Evolutionary conservation across 805 yeast genomes (phyloP).

Genomic region (Candida boidinii): DNA sequence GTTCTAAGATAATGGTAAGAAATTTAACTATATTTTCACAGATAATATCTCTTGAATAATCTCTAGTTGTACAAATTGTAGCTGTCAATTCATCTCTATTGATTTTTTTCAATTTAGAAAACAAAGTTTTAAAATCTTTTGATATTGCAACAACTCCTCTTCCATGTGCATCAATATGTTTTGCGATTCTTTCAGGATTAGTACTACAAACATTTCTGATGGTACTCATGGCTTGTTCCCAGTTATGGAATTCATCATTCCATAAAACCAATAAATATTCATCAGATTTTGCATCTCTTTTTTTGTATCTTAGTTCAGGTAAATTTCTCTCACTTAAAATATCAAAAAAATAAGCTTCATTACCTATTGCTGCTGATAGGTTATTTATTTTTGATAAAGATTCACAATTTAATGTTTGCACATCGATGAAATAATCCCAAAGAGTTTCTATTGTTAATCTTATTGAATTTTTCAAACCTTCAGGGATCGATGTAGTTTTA

Average conservation of each 20-base stretch:
- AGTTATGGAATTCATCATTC: constrained; percentile 72
- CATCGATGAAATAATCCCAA: constrained; percentile 33
- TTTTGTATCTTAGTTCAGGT: constrained; percentile 25
- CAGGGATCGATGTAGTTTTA: constrained; percentile 10
- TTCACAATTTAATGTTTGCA: constrained; percentile 3
- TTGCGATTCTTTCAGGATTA: constrained; percentile 22
- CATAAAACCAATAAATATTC: constrained; percentile 50
- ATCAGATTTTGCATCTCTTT: constrained; percentile 1
- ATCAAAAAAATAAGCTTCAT: constrained; percentile 33
- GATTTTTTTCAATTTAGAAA: constrained; percentile 29
- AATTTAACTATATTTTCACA: constrained; percentile 39
- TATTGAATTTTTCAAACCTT: constrained; percentile 12
- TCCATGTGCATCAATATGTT: constrained; percentile 41
- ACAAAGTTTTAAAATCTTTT: constrained; percentile 14
- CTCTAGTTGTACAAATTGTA: constrained; percentile 42
- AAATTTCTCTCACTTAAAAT: constrained; percentile 27
- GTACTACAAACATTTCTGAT: neutral
- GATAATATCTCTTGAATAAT: constrained; percentile 39
- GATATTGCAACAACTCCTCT: constrained; percentile 34
- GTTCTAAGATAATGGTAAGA: constrained; percentile 33
- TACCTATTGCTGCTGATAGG: too few species aligned
- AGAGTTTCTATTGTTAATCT: constrained; percentile 20
- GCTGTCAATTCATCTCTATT: constrained; percentile 46
- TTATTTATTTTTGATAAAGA: too few species aligned
- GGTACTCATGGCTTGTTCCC: constrained; percentile 18